Percentiles rank a stretch among this genome's conserved stretches.
These are phyloP conservation scores for Fusarium sublunatum DNA, from an alignment of 2,329 filamentous ascomycete genomes.

Conservation along the genomic window DNA sequence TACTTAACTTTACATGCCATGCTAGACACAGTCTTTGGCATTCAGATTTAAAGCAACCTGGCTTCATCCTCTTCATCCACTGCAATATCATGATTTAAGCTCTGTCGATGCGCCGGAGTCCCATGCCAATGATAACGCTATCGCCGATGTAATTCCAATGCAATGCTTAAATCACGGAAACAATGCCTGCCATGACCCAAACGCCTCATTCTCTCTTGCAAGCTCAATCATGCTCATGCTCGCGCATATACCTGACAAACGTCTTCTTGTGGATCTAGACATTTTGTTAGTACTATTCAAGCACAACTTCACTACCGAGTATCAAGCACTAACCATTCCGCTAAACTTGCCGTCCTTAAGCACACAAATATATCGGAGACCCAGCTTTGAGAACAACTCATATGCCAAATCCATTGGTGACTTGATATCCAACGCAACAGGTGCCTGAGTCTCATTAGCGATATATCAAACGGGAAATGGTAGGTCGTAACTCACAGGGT, in stretches of 20 bases:
- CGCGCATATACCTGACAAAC: slow-evolving; percentile 93
- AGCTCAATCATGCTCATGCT: slow-evolving; percentile 70
- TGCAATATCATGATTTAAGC: not conserved
- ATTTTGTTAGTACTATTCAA: slow-evolving; percentile 21
- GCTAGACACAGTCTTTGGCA: slow-evolving; percentile 5
- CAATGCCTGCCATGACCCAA: slow-evolving; percentile 16
- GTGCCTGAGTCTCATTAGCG: slow-evolving; percentile 66
- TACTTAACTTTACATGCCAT: slow-evolving; percentile 5
- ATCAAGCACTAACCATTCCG: slow-evolving; percentile 77
- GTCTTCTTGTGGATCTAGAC: slow-evolving; percentile 90
- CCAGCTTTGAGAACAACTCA: slow-evolving; percentile 95
- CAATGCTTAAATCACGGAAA: slow-evolving; percentile 21
- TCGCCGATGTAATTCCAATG: slow-evolving; percentile 31
- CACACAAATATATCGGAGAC: slow-evolving; percentile 91
- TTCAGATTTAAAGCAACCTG: not conserved
- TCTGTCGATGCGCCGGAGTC: slow-evolving; percentile 3
- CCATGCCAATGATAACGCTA: slow-evolving; percentile 29
- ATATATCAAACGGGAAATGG: not conserved
- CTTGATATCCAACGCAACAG: slow-evolving; percentile 86
- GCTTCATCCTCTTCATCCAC: not conserved
- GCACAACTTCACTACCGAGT: not conserved
- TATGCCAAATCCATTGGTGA: slow-evolving; percentile 96
- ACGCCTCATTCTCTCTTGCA: not conserved
- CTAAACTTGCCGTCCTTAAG: slow-evolving; percentile 85
- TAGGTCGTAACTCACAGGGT: slow-evolving; percentile 70